Evolutionary conservation across 2,329 filamentous ascomycete species (phyloP).

Genomic region (Penicillium sp.): DNA sequence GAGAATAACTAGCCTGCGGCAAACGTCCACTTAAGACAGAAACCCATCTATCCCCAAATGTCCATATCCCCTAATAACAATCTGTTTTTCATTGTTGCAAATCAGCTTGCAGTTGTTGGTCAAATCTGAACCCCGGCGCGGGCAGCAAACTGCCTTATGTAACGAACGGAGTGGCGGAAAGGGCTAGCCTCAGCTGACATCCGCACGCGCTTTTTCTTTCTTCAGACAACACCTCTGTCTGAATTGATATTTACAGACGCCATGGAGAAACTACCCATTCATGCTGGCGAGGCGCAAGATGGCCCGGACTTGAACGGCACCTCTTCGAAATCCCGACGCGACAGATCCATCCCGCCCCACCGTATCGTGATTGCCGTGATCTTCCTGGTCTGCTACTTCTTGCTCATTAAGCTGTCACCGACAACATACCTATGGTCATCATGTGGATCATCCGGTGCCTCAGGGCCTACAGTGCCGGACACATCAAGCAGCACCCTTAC

Average conservation of each 20-base stretch:
- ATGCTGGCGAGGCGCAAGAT: slow-evolving; percentile 10
- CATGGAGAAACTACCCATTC: slow-evolving; percentile 22
- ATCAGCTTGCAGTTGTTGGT: background rate
- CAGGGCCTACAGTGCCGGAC: background rate
- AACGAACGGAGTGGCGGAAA: background rate
- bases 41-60: background rate
- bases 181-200: background rate
- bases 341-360: slow-evolving; percentile 4
- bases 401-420: slow-evolving; percentile 8
- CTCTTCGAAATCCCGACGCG: background rate
- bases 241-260: background rate
- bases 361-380: slow-evolving; percentile 10
- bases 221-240: slow-evolving; percentile 4
- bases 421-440: background rate
- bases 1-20: too few relatives aligned
- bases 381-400: slow-evolving; percentile 14
- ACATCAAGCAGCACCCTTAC: background rate
- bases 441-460: background rate
- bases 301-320: background rate
- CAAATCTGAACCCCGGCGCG: too few relatives aligned
- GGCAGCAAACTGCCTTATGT: background rate
- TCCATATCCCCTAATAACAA: background rate
- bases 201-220: slow-evolving; percentile 2
- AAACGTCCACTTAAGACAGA: background rate
- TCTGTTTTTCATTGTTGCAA: background rate